These are phyloP conservation scores for Sporothrix euskadiensis DNA, from an alignment of 2,329 filamentous ascomycete genomes.

Conservation along the genomic window DNA sequence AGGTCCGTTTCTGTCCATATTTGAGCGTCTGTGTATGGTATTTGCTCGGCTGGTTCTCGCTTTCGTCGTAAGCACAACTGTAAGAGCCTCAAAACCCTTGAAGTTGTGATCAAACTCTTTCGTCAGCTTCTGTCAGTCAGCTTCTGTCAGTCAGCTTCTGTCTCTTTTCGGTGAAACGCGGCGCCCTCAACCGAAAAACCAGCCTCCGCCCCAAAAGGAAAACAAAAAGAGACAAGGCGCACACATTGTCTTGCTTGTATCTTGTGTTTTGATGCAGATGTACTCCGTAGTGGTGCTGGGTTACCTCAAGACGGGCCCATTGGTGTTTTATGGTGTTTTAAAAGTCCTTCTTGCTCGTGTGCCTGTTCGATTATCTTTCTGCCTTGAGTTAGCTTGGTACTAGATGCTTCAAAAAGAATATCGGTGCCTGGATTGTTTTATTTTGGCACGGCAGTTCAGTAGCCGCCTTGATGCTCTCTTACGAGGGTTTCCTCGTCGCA, in stretches of 20 bases:
- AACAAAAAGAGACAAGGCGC: background rate
- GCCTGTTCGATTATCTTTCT: too few relatives aligned
- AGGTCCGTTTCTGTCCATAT: background rate
- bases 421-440: background rate
- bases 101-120: background rate
- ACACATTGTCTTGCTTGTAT: background rate
- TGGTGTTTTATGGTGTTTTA: slow-evolving; percentile 16
- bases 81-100: too few relatives aligned
- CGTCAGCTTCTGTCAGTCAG: too few relatives aligned
- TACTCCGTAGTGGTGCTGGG: background rate
- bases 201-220: background rate
- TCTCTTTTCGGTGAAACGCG: background rate
- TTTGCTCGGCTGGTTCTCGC: background rate
- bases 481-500: background rate
- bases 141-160: background rate
- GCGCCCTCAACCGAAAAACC: background rate
- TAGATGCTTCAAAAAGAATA: background rate
- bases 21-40: background rate
- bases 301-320: background rate
- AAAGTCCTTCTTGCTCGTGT: background rate
- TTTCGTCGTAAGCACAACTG: too few relatives aligned
- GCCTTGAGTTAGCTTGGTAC: background rate
- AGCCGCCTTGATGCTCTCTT: background rate
- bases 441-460: background rate
- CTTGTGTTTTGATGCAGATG: background rate